Evolutionary conservation across 164 flowering plant species (phyloP).

Genomic region (Amborella trichopoda): DNA sequence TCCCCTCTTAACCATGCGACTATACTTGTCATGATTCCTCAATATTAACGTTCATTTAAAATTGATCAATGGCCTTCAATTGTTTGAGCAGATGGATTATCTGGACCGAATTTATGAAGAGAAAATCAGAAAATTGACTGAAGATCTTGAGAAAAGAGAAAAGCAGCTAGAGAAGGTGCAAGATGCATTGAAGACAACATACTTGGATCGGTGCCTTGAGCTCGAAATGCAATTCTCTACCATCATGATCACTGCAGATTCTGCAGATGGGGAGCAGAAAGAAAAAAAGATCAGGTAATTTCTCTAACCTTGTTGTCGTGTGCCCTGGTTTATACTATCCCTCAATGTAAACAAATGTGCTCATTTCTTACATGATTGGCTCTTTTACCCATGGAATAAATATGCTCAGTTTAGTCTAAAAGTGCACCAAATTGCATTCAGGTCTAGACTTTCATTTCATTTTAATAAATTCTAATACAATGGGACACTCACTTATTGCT

Average conservation of each 20-base stretch:
- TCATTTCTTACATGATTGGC: too few relatives aligned
- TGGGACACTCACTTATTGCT: too few relatives aligned
- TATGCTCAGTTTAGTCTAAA: too few relatives aligned
- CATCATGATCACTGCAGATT: neutral
- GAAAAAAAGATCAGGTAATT: neutral
- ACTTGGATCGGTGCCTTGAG: neutral
- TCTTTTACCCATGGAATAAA: too few relatives aligned
- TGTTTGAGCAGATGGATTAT: neutral
- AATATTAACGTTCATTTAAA: neutral
- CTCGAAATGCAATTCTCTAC: neutral
- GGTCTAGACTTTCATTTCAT: too few relatives aligned
- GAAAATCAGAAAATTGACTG: neutral
- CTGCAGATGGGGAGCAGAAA: neutral
- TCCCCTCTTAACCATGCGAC: too few relatives aligned
- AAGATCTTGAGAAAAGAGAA: neutral
- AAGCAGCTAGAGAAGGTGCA: neutral
- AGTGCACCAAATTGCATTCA: too few relatives aligned
- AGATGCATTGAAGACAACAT: neutral
- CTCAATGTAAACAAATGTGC: too few relatives aligned
- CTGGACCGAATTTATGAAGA: neutral
- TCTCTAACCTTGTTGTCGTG: neutral
- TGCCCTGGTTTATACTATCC: too few relatives aligned
- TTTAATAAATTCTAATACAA: too few relatives aligned
- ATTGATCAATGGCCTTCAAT: neutral
- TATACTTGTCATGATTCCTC: too few relatives aligned